Evolutionary conservation across 169 alveolate genomes (phyloP).

Genomic region (Toxoplasma gondii): DNA sequence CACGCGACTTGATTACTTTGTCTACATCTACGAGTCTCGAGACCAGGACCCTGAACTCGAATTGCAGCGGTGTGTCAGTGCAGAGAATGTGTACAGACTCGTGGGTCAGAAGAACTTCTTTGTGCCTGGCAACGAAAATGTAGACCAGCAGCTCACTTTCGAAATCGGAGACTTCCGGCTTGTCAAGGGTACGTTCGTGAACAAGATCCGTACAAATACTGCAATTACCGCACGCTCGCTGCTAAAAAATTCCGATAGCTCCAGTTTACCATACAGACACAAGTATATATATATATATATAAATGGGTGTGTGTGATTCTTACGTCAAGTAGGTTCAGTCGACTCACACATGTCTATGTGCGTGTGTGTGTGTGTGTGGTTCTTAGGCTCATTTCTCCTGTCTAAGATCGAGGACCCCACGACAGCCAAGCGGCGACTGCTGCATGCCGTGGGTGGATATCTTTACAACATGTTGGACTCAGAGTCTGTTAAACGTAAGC

Average conservation of each 20-base stretch:
- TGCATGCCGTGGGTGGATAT: neutral
- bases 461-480: neutral
- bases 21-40: neutral
- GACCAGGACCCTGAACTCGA: slow-evolving; percentile 5
- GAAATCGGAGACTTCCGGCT: slow-evolving; percentile 7
- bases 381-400: neutral
- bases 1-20: slow-evolving; percentile 27
- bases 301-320: too few relatives aligned
- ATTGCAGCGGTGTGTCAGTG: neutral
- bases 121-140: neutral
- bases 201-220: too few relatives aligned
- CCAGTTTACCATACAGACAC: too few relatives aligned
- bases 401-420: neutral
- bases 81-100: neutral
- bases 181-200: neutral
- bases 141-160: neutral
- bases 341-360: too few relatives aligned
- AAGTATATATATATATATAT: too few relatives aligned
- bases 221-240: too few relatives aligned
- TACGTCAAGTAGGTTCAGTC: too few relatives aligned
- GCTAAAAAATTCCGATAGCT: too few relatives aligned
- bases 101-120: neutral
- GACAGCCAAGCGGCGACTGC: neutral
- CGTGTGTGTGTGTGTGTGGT: neutral
- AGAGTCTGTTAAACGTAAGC: neutral